Evolutionary conservation across 345 rosid species (phyloP).

Genomic region (Gynandropsis gynandra): DNA sequence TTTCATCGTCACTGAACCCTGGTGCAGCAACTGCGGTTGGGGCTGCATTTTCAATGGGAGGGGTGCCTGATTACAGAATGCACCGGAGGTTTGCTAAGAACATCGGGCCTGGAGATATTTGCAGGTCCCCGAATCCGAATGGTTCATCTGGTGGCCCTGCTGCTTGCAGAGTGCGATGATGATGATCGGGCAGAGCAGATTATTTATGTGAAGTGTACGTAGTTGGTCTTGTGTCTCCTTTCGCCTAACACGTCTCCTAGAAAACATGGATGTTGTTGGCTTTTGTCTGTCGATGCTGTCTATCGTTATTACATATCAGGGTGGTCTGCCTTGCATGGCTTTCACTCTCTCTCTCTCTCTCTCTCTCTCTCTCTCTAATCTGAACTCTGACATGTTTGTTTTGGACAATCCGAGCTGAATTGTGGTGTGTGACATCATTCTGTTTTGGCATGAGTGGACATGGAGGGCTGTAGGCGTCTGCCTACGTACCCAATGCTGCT

Average conservation of each 20-base stretch:
- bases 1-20: constrained; percentile 35
- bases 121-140: constrained; percentile 69
- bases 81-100: constrained; percentile 56
- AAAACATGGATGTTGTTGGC: constrained; percentile 33
- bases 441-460: neutral
- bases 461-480: constrained; percentile 46
- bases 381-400: constrained; percentile 12
- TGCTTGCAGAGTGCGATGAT: constrained; percentile 83
- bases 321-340: constrained; percentile 23
- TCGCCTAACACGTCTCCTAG: constrained; percentile 31
- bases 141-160: constrained; percentile 74
- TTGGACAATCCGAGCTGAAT: too few relatives aligned
- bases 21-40: constrained; percentile 27
- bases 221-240: constrained; percentile 36
- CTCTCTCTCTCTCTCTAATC: constrained; percentile 2
- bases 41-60: constrained; percentile 63
- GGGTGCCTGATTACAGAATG: constrained; percentile 53
- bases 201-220: constrained; percentile 28
- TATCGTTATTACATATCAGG: constrained; percentile 25
- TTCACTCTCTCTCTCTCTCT: constrained; percentile 14
- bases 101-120: constrained; percentile 68
- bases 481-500: constrained; percentile 54
- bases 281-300: constrained; percentile 31
- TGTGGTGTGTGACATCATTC: too few relatives aligned
- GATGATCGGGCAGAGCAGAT: too few relatives aligned